Evolutionary conservation across 2,329 filamentous ascomycete genomes (phyloP), one percentile per base, ranked within the genome.

Genomic region (Botrytis medusae): DNA sequence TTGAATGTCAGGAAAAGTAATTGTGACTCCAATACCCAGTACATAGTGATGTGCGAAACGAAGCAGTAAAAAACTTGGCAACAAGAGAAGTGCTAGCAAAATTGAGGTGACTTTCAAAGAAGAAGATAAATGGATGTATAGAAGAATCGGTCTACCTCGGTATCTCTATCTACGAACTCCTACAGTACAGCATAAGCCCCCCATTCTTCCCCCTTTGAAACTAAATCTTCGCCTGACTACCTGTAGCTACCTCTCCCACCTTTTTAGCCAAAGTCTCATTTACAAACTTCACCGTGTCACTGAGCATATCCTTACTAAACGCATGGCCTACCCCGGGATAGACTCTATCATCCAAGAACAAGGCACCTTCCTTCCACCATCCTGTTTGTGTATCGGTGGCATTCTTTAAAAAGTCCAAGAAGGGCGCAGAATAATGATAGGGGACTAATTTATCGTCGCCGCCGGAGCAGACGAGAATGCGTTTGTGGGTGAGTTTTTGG

Each of bases 401-500:
- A 12, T 84, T 82, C 79, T 89, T 88, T 72, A 96, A 82, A 75
- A 90, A 87, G 0, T 85, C 81, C 34, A 93, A 75, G 75, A 95
- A 92, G 0, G 88, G 85, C 79, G 87, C 84, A 5, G 86, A 86
- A 72, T 85, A 87, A 37, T 83, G 82, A 77, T 93, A 92, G 22
- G 93, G 92, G 25, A 96, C 93, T 5, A 95, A 82, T 78, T 89
- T 90, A 79, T 96, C 93, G 0, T 84, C 87, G 0, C 84, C 89
- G 2, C 92, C 92, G 1, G 89, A 91, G 73, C 91, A 87, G 59
- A 89, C 83, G 37, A 93, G 83, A 40, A 94, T 83, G 74, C 84
- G 87, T 84, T 93, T 94, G 1, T 89, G 89, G 9, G 83, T 82
- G 12, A 93, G 78, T 2, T 83, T 84, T 4, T 81, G 75, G 46